Evolutionary conservation across 768 basidiomycete genomes (phyloP).

Genomic region (Hirschioporus abietinus): DNA sequence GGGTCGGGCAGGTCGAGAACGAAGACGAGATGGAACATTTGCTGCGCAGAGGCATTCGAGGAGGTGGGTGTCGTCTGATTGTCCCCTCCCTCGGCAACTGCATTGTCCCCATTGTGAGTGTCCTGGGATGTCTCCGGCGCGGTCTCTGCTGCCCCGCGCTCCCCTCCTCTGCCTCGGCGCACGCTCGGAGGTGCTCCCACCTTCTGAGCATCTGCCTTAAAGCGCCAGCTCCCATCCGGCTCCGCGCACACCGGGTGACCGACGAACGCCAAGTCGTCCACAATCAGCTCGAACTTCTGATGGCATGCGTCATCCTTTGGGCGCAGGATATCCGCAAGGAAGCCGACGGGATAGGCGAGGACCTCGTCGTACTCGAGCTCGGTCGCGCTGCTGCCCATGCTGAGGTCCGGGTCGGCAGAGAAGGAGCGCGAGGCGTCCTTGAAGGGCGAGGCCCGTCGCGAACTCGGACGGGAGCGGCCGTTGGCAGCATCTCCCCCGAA

Average conservation of each 20-base stretch:
- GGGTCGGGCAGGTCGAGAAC: constrained; percentile 90
- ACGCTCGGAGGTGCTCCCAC: constrained; percentile 24
- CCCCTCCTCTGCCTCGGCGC: constrained; percentile 49
- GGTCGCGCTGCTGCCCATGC: constrained; percentile 15
- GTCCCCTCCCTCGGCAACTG: neutral
- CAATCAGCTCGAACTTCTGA: constrained; percentile 87
- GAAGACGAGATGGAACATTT: constrained; percentile 81
- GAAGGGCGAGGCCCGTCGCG: constrained; percentile 47
- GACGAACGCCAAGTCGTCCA: constrained; percentile 89
- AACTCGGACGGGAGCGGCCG: constrained; percentile 38
- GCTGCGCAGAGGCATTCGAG: constrained; percentile 44
- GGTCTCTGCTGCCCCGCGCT: constrained; percentile 28
- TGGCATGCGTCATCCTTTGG: constrained; percentile 81
- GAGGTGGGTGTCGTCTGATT: constrained; percentile 4
- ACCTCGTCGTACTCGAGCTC: constrained; percentile 56
- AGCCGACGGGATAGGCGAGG: constrained; percentile 78
- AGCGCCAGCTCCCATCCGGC: constrained; percentile 67
- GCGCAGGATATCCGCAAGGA: constrained; percentile 76
- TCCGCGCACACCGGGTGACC: constrained; percentile 91
- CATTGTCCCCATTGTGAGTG: constrained; percentile 10
- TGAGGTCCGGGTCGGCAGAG: constrained; percentile 20
- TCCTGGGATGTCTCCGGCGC: constrained; percentile 8
- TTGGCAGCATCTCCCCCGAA: constrained; percentile 26
- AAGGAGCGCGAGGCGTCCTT: constrained; percentile 35
- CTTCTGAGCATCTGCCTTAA: constrained; percentile 57